Evolutionary conservation across 805 yeast genomes (phyloP), one percentile per base, ranked within the genome.

Genomic region (Kazachstania psychrophila): DNA sequence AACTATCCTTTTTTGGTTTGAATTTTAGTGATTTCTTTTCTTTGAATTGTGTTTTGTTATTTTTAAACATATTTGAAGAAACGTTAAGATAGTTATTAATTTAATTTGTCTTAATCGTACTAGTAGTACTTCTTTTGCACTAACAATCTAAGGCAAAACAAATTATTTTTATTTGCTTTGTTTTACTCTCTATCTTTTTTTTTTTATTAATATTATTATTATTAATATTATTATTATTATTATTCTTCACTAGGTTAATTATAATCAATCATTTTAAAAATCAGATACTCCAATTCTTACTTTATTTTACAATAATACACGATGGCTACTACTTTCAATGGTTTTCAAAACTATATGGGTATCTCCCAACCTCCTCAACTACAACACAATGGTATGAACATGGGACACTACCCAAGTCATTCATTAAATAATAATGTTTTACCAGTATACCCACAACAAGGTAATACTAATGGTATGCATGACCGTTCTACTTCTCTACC

Each of bases 1-100:
- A 17, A 32, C 15, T 6, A 8, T 13, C 11, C 16, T 8, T 8
- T 28, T 14, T n/a, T 28, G 5, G 12, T 6, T 28, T 15, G 7
- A 28, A 15, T 28, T 28, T 28, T 12, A 6, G 5, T 14, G 5
- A 6, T 7, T 13, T 14, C n/a, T 28, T 8, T 14, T 28, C 30
- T 28, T 28, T 28, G 19, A 14, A 15, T 14, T 15, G 8, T 5
- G 8, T 25, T 25, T 25, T 18, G n/a, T n/a, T n/a, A n/a, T n/a
- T n/a, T n/a, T n/a, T n/a, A n/a, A n/a, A n/a, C n/a, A n/a, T n/a
- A n/a, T n/a, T n/a, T n/a, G n/a, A 24, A 27, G 22, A 23, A 27
- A 36, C 26, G 29, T 41, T 40, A 43, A 49, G 60, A 46, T 49
- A 55, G 58, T 55, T 55, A 55, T 55, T 55, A 43, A 44, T 46